Percentiles rank a stretch among this genome's conserved stretches.
Conservation (phyloP, 129 eudicot genomes). For the Deinandra increscens region DNA sequence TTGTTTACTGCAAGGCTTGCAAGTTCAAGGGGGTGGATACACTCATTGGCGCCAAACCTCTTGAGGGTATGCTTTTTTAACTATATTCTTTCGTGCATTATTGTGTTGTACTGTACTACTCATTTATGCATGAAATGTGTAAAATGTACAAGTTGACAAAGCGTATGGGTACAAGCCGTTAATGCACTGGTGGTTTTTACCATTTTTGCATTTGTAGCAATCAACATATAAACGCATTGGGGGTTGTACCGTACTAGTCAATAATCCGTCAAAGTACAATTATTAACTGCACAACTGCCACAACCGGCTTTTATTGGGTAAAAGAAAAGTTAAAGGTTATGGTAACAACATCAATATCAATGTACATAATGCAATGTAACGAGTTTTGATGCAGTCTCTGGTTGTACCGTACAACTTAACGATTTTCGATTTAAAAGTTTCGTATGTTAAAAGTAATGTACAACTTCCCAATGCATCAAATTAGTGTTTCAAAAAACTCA, state of each 20-base stretch:
- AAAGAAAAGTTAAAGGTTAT: background rate
- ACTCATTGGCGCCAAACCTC: conserved; percentile 64
- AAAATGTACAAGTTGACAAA: too few species aligned
- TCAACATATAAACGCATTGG: background rate
- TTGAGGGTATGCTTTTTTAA: conserved; percentile 34
- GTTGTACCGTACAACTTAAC: too few species aligned
- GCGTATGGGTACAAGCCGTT: too few species aligned
- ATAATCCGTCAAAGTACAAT: background rate
- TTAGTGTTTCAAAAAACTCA: too few species aligned
- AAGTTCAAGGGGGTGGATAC: conserved; percentile 58
- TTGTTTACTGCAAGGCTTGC: conserved; percentile 77
- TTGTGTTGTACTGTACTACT: background rate
- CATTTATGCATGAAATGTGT: background rate
- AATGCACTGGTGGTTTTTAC: background rate
- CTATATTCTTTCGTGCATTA: conserved; percentile 4
- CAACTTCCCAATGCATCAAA: too few species aligned
- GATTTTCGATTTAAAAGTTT: too few species aligned
- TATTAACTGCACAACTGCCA: background rate
- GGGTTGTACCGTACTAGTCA: conserved; percentile 8
- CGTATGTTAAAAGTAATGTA: too few species aligned
- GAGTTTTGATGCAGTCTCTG: too few species aligned
- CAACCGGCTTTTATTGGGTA: background rate
- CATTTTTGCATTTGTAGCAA: background rate
- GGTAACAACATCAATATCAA: background rate
- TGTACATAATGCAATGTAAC: too few species aligned